Evolutionary conservation across 257 asterid species (phyloP).

Genomic region (Petunia axillaris): DNA sequence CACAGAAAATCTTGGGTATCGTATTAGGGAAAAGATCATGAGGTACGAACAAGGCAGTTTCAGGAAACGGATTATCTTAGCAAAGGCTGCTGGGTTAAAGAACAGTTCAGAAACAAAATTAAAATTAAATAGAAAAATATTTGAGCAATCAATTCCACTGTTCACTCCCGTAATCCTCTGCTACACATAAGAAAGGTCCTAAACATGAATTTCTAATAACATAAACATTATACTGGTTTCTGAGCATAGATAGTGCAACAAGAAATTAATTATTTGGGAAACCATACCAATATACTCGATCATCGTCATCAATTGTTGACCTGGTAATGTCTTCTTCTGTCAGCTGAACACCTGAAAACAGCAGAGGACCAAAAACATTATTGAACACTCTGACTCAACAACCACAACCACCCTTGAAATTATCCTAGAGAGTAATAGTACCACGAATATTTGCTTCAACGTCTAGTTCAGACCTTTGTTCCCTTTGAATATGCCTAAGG

Average conservation of each 20-base stretch:
- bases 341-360: constrained; percentile 53
- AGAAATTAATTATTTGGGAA: constrained; percentile 22
- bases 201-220: background rate
- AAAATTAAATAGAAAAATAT: background rate
- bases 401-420: constrained; percentile 20
- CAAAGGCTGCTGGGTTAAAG: background rate
- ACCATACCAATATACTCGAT: constrained; percentile 66
- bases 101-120: constrained; percentile 7
- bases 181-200: background rate
- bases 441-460: constrained; percentile 61
- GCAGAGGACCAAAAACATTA: constrained; percentile 23
- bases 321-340: constrained; percentile 53
- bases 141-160: constrained; percentile 21
- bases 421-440: constrained; percentile 28
- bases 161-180: constrained; percentile 6
- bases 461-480: constrained; percentile 61
- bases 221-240: constrained; percentile 10
- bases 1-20: constrained; percentile 3
- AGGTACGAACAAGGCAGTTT: constrained; percentile 15
- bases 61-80: constrained; percentile 1
- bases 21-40: background rate
- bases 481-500: constrained; percentile 59
- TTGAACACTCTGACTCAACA: constrained; percentile 28
- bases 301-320: constrained; percentile 59
- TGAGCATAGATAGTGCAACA: background rate